Percentiles rank a stretch among this genome's conserved stretches.
Evolutionary conservation across 495 filamentous ascomycete genomes (phyloP).

Genomic region (Lepraria neglecta): DNA sequence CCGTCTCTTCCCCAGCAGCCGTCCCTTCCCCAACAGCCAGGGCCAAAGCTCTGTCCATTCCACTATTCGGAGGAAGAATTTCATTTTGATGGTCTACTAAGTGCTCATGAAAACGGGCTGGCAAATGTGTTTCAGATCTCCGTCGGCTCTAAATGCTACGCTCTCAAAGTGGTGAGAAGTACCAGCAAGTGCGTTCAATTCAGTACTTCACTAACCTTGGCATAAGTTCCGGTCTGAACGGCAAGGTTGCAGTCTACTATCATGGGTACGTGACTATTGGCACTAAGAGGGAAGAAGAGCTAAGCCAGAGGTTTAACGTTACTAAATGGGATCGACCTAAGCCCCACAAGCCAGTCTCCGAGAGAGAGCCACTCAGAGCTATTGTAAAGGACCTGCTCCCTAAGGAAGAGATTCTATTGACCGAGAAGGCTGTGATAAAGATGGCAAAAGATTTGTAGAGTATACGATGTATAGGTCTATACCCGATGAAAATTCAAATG

Average conservation of each 20-base stretch:
- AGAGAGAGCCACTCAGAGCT: not conserved
- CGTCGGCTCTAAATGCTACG: not conserved
- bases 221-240: not conserved
- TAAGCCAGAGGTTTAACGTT: not conserved
- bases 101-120: not conserved
- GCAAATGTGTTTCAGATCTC: not conserved
- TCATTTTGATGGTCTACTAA: not conserved
- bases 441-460: not conserved
- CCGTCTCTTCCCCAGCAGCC: too few species aligned
- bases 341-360: not conserved
- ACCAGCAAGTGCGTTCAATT: not conserved
- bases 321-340: not conserved
- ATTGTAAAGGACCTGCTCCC: not conserved
- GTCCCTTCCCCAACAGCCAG: not conserved
- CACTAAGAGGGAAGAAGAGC: not conserved
- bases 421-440: not conserved
- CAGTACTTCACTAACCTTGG: not conserved
- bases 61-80: not conserved
- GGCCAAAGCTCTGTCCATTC: not conserved
- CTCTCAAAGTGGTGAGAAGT: not conserved
- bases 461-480: too few species aligned
- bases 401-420: not conserved
- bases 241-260: not conserved
- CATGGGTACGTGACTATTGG: not conserved
- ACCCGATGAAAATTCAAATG: too few species aligned